Evolutionary conservation across 768 basidiomycete species (phyloP).

Genomic region (Suillus subluteus): DNA sequence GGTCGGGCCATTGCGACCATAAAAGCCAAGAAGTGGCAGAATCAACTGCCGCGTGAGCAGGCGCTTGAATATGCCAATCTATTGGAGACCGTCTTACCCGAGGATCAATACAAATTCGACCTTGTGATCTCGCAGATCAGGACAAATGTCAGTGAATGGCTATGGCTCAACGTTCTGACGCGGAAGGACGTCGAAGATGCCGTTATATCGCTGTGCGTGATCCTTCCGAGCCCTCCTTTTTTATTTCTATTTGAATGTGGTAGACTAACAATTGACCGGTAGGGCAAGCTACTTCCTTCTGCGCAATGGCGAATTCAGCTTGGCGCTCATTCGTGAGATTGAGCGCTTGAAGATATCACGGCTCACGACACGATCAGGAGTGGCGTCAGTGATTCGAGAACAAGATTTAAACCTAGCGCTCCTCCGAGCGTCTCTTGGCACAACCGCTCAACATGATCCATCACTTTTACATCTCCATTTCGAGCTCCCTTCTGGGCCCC

Average conservation of each 20-base stretch:
- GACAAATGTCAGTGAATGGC: conserved; percentile 87
- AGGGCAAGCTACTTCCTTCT: conserved; percentile 89
- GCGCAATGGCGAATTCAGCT: conserved; percentile 85
- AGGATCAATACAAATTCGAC: conserved; percentile 80
- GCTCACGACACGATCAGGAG: conserved; percentile 64
- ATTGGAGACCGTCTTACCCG: conserved; percentile 68
- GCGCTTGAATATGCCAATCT: conserved; percentile 66
- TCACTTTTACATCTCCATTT: conserved; percentile 74
- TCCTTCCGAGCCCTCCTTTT: conserved; percentile 1
- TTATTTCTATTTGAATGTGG: conserved; percentile 12
- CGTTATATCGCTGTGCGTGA: conserved; percentile 78
- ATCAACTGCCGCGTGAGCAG: conserved; percentile 70
- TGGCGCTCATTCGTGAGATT: conserved; percentile 84
- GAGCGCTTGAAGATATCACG: conserved; percentile 83
- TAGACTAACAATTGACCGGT: conserved; percentile 10
- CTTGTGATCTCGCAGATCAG: conserved; percentile 73
- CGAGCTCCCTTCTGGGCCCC: conserved; percentile 77
- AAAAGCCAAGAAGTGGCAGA: conserved; percentile 77
- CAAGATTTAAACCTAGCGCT: conserved; percentile 89
- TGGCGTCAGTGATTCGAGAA: conserved; percentile 81
- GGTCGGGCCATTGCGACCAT: conserved; percentile 87
- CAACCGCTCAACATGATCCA: conserved; percentile 86
- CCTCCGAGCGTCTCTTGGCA: conserved; percentile 86
- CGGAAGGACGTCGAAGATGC: conserved; percentile 82
- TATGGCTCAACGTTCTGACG: conserved; percentile 90